Evolutionary conservation across 2,329 filamentous ascomycete genomes (phyloP).

Genomic region (Beauveria australis): DNA sequence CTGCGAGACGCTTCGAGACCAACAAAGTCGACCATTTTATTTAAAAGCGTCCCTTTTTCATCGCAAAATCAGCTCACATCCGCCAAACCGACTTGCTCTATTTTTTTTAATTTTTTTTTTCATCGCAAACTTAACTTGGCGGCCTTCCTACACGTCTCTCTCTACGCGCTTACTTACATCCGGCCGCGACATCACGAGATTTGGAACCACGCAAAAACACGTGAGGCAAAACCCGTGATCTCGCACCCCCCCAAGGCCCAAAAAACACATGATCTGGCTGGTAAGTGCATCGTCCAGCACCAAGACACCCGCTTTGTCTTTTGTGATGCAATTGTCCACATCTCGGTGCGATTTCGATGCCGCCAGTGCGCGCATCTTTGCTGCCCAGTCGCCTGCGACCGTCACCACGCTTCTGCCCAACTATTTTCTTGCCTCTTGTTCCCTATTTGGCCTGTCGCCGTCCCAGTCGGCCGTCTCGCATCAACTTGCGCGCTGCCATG

Average conservation of each 20-base stretch:
- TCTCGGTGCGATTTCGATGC: slow-evolving; percentile 10
- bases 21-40: slow-evolving; percentile 14
- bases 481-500: neutral
- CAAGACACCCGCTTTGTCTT: slow-evolving; percentile 9
- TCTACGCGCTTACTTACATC: slow-evolving; percentile 22
- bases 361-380: slow-evolving; percentile 1
- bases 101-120: slow-evolving; percentile 5
- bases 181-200: slow-evolving; percentile 39
- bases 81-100: neutral
- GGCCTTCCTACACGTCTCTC: slow-evolving; percentile 10
- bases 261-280: slow-evolving; percentile 37
- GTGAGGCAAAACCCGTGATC: slow-evolving; percentile 39
- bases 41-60: neutral
- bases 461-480: neutral
- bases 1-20: neutral
- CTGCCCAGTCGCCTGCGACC: neutral
- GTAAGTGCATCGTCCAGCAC: slow-evolving; percentile 25
- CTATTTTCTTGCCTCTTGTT: neutral
- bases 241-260: slow-evolving; percentile 18
- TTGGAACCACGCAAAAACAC: slow-evolving; percentile 32
- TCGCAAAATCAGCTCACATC: neutral
- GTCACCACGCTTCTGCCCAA: slow-evolving; percentile 1
- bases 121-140: slow-evolving; percentile 2
- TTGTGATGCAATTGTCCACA: slow-evolving; percentile 11
- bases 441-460: neutral